A percentile compares a stretch with the other conserved stretches of the same genome.
Conservation (phyloP, 169 alveolate genomes). For the Hepatocystis sp. region DNA sequence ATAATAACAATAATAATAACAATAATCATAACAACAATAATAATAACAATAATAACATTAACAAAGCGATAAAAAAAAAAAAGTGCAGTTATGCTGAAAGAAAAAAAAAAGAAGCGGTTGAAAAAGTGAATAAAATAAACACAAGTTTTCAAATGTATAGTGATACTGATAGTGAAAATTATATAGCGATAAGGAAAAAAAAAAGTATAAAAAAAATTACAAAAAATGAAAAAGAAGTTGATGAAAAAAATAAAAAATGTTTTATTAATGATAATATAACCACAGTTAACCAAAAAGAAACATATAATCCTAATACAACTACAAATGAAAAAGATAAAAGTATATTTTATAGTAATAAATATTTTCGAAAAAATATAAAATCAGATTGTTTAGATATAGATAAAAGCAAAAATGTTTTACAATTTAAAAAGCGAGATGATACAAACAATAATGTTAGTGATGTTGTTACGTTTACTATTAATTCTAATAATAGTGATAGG, state of each 20-base stretch:
- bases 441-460: too few species aligned
- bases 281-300: background rate
- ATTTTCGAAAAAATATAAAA: too few species aligned
- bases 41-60: background rate
- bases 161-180: slow-evolving; percentile 47
- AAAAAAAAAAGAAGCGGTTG: slow-evolving; percentile 37
- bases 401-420: too few species aligned
- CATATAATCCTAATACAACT: background rate
- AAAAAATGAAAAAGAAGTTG: too few species aligned
- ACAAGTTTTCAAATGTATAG: slow-evolving; percentile 74
- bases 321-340: background rate
- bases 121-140: slow-evolving; percentile 49
- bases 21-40: background rate
- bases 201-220: slow-evolving; percentile 4
- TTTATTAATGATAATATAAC: too few species aligned
- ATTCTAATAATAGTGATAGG: too few species aligned
- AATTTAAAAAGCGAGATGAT: too few species aligned
- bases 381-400: too few species aligned
- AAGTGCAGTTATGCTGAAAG: slow-evolving; percentile 24
- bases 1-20: background rate
- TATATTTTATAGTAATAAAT: too few species aligned
- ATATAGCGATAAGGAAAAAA: slow-evolving; percentile 31
- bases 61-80: slow-evolving; percentile 9
- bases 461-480: too few species aligned
- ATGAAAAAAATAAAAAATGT: too few species aligned